Evolutionary conservation across 495 filamentous ascomycete species (phyloP), one percentile per base, ranked within the genome.

Genomic region (Neurospora sp.): DNA sequence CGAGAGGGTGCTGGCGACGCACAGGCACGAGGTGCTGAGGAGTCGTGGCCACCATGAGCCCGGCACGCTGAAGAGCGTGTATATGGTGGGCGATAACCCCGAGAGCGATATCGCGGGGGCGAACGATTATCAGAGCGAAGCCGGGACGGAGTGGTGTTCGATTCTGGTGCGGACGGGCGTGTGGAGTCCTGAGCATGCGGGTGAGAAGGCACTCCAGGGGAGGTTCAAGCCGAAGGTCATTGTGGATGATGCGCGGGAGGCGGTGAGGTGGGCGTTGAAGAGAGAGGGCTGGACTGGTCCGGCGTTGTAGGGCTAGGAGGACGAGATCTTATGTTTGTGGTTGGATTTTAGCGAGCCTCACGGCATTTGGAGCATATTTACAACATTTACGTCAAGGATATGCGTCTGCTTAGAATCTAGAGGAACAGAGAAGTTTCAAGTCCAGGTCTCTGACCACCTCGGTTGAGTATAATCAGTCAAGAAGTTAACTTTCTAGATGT

Each of bases 1-100:
- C 0, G 95, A 98, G 83, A 81, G 85, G 27, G 86, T 91, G 72
- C 81, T 99, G 38, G 72, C 84, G 70, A 82, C 81, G 40, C 90
- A 94, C 75, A 86, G 93, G 16, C 79, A 80, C 35, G 75, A 82
- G 18, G 76, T 87, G 39, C 74, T 87, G 4, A 80, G 85, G 73
- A 78, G 79, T 35, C 70, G 41, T 48, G 73, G 76, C 5, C 48
- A 62, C 18, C 78, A 18, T 75, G 80, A 42, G 74, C 23, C 74
- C 71, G 39, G 72, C 35, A 38, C 78, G 80, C 78, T 97, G 73
- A 81, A 83, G 77, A 87, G 84, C 16, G 92, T 99, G 6, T 98
- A 96, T 77, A 98, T 98, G 95, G 87, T 99, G n/a, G 96, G 96
- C 0, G 96, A 99, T 77, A 99, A 98, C 76, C 95, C 96, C 0